These are phyloP conservation scores for Alternaria longipes DNA, from an alignment of 2,329 filamentous ascomycete species.

Conservation along the genomic window DNA sequence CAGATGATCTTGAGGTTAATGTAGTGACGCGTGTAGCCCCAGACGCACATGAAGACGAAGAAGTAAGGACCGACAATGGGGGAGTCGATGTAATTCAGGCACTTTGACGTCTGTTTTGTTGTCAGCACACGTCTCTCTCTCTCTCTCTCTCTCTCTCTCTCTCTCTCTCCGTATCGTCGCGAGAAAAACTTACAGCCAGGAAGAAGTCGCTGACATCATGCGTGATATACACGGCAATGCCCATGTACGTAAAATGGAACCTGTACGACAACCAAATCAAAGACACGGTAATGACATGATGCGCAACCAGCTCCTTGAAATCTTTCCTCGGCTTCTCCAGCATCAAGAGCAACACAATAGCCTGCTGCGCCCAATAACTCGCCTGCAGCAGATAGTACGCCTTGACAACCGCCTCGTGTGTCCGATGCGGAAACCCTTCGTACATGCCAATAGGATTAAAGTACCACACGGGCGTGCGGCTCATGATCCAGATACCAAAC, in stretches of 20 bases:
- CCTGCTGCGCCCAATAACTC: constrained; percentile 95
- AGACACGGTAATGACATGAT: constrained; percentile 87
- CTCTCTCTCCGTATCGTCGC: no score
- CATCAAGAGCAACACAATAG: constrained; percentile 83
- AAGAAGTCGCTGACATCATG: constrained; percentile 97
- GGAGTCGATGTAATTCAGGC: constrained; percentile 88
- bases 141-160: no score
- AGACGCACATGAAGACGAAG: constrained; percentile 79
- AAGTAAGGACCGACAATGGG: constrained; percentile 85
- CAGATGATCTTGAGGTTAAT: constrained; percentile 80
- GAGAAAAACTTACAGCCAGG: constrained; percentile 74
- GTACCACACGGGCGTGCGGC: constrained; percentile 90
- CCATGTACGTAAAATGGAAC: constrained; percentile 97
- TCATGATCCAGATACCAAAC: constrained; percentile 90
- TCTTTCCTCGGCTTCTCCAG: constrained; percentile 95
- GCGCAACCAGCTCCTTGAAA: constrained; percentile 89
- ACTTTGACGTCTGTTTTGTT: constrained; percentile 77
- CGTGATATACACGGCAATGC: constrained; percentile 90
- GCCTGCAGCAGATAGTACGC: constrained; percentile 96
- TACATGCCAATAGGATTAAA: constrained; percentile 94
- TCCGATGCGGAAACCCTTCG: constrained; percentile 83
- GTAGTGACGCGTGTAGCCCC: constrained; percentile 91
- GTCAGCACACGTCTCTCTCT: background rate
- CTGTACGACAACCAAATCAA: constrained; percentile 89
- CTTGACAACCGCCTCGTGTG: constrained; percentile 84